Conservation (phyloP, 1,284 basidiomycete genomes). For the Tilletiopsis washingtonensis region DNA sequence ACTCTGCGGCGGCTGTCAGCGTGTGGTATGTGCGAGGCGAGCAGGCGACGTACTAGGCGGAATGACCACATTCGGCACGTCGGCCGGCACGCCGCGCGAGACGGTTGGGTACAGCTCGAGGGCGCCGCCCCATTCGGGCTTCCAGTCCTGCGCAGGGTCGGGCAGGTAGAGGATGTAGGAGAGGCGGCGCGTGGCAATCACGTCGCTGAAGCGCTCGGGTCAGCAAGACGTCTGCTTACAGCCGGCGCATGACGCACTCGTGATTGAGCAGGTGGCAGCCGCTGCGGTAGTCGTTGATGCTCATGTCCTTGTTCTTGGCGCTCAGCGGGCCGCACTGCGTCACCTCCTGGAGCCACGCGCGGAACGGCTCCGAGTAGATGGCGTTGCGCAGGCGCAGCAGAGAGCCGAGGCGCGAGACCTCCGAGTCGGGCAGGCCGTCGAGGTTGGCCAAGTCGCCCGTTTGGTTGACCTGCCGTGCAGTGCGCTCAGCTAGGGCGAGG, state of each 20-base stretch:
- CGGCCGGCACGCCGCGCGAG: slow-evolving; percentile 20
- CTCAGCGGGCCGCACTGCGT: slow-evolving; percentile 88
- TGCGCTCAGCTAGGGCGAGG: too few relatives aligned
- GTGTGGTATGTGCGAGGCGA: too few relatives aligned
- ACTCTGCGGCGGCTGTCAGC: slow-evolving; percentile 75
- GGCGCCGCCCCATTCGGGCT: slow-evolving; percentile 78
- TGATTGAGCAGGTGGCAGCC: slow-evolving; percentile 69
- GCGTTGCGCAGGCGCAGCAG: slow-evolving; percentile 72
- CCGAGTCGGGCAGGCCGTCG: slow-evolving; percentile 58
- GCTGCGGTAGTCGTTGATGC: slow-evolving; percentile 81
- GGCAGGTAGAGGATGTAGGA: slow-evolving; percentile 98
- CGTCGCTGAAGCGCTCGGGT: slow-evolving; percentile 64
- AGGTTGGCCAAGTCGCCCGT: slow-evolving; percentile 93
- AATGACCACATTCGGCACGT: slow-evolving; percentile 31
- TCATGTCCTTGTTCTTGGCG: slow-evolving; percentile 90
- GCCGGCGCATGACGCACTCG: slow-evolving; percentile 25
- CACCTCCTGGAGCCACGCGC: slow-evolving; percentile 72
- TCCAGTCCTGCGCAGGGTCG: slow-evolving; percentile 63
- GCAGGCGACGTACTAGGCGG: slow-evolving; percentile 49
- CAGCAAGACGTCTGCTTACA: too few relatives aligned
- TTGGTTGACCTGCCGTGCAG: too few relatives aligned
- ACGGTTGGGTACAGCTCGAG: slow-evolving; percentile 79
- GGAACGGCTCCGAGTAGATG: slow-evolving; percentile 80
- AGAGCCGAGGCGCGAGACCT: slow-evolving; percentile 33
- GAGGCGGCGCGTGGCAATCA: slow-evolving; percentile 86